Evolutionary conservation across 352 stramenopile genomes (phyloP).

Genomic region (Pythium monospermum): DNA sequence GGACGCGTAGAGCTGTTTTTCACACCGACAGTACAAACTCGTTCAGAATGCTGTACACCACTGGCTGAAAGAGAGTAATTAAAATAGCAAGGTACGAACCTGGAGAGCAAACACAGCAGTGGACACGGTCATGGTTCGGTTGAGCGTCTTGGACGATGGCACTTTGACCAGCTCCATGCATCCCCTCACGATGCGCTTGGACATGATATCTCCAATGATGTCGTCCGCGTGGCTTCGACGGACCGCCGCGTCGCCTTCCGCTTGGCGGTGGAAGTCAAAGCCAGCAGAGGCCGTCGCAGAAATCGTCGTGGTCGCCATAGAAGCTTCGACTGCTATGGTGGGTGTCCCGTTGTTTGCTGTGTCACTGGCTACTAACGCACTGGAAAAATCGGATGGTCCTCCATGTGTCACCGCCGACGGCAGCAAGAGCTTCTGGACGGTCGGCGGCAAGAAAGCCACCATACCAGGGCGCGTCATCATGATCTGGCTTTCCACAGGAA

Average conservation of each 20-base stretch:
- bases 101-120: conserved; percentile 67
- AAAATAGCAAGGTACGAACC: too few species aligned
- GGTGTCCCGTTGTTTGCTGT: not conserved
- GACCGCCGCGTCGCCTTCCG: not conserved
- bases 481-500: conserved; percentile 60
- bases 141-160: conserved; percentile 49
- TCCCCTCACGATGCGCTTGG: conserved; percentile 43
- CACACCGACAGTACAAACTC: not conserved
- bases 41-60: not conserved
- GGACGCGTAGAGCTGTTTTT: conserved; percentile 60
- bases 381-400: not conserved
- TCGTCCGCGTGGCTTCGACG: conserved; percentile 22
- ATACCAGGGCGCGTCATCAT: conserved; percentile 72
- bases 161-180: conserved; percentile 59
- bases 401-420: conserved; percentile 21
- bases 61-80: not conserved
- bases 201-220: conserved; percentile 63
- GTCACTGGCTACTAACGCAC: conserved; percentile 11
- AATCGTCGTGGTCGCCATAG: conserved; percentile 3
- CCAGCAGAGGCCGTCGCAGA: conserved; percentile 32
- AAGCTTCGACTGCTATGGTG: not conserved
- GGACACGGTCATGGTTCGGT: conserved; percentile 65
- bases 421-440: conserved; percentile 54
- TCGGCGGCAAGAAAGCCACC: conserved; percentile 49
- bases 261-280: conserved; percentile 58